Conservation (phyloP, 2,329 filamentous ascomycete species). For the Paraphaeosphaeria minitans region DNA sequence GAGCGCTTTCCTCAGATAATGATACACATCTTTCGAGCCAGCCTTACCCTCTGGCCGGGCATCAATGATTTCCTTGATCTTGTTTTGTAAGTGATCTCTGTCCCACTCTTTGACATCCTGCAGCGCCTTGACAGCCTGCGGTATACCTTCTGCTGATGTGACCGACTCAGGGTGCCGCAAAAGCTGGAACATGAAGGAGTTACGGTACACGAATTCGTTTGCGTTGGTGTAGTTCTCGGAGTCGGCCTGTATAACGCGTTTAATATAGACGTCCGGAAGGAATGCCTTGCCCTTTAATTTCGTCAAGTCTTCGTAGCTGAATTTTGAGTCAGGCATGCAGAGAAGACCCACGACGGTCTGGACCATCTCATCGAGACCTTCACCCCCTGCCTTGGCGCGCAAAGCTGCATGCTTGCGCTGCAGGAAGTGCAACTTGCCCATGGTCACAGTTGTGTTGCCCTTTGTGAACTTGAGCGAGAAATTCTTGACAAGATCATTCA, state of each 20-base stretch:
- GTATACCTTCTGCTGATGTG: conserved; percentile 23
- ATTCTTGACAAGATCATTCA: conserved; percentile 73
- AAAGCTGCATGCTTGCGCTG: conserved; percentile 71
- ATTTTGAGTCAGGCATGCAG: conserved; percentile 32
- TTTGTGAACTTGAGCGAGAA: conserved; percentile 89
- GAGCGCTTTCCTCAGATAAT: conserved; percentile 39
- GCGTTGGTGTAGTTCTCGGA: conserved; percentile 63
- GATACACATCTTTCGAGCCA: conserved; percentile 39
- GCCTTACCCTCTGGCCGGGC: conserved; percentile 27
- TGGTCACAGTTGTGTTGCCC: conserved; percentile 82
- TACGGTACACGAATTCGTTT: conserved; percentile 60
- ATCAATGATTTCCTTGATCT: conserved; percentile 37
- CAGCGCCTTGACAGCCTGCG: conserved; percentile 24
- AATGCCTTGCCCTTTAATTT: conserved; percentile 25
- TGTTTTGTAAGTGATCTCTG: conserved; percentile 30
- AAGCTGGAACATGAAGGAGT: conserved; percentile 63
- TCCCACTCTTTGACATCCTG: conserved; percentile 30
- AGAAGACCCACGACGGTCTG: conserved; percentile 38
- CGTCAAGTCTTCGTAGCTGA: conserved; percentile 34
- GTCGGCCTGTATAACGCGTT: conserved; percentile 58
- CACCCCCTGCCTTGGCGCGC: conserved; percentile 53
- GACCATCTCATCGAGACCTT: conserved; percentile 46
- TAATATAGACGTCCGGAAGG: conserved; percentile 54
- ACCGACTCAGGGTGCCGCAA: conserved; percentile 21
- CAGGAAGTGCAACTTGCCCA: conserved; percentile 79